phyloP scores from a whole-genome alignment of 1,284 basidiomycete genomes.

The Ceratorhiza oryzae-sativae region DNA sequence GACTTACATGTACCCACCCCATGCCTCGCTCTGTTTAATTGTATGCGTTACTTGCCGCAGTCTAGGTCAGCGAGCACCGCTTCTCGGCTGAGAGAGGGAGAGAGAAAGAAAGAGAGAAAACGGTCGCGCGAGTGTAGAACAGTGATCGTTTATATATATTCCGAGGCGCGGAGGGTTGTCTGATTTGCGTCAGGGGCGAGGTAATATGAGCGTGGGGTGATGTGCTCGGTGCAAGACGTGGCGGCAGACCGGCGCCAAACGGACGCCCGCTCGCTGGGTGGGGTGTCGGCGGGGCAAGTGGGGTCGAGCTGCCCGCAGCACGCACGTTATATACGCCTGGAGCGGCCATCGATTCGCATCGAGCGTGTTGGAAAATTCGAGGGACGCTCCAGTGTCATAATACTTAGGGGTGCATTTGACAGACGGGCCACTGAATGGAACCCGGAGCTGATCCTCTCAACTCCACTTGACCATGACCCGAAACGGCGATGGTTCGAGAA shows the following conservation, averaged over 20 bases:
- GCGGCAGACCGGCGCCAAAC: slow-evolving; percentile 8
- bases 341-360: slow-evolving; percentile 5
- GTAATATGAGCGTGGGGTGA: slow-evolving; percentile 34
- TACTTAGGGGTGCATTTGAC: neutral
- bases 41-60: slow-evolving; percentile 3
- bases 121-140: neutral
- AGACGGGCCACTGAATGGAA: neutral
- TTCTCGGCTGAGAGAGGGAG: neutral
- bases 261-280: neutral
- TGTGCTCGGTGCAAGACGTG: neutral
- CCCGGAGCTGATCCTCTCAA: too few relatives aligned
- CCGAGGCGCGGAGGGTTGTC: neutral
- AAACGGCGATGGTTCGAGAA: too few relatives aligned
- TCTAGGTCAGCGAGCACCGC: neutral
- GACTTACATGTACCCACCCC: slow-evolving; percentile 32
- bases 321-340: too few relatives aligned
- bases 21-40: slow-evolving; percentile 14
- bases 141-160: neutral
- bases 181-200: slow-evolving; percentile 25
- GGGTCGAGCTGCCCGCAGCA: too few relatives aligned
- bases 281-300: neutral
- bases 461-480: too few relatives aligned
- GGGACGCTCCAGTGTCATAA: neutral
- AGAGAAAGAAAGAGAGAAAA: neutral
- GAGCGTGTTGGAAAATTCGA: neutral